Base-by-base conservation (phyloP, 805 yeast genomes). In the Metschnikowia anglica region DNA sequence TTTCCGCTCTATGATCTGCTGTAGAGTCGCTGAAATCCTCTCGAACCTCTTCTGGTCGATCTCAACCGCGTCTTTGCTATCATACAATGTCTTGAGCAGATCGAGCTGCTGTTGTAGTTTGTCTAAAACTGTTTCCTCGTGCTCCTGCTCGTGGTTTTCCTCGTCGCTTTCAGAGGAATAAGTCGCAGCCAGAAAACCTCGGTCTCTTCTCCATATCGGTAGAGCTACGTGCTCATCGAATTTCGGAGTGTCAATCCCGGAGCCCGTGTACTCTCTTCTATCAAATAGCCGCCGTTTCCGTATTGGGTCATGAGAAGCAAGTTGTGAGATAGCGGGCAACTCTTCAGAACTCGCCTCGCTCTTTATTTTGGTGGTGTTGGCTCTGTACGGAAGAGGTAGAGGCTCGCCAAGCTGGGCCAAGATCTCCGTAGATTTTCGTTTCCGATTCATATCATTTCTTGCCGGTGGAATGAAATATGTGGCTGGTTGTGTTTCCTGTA, bases 381-480 rank as follows among this genome's bases (percentile, higher is more conserved):
- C 52, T 35, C 54, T 53, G 49, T 65, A 65, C 11, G 68, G 66
- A 25, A 65, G 56, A 19, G 71, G 71, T 27, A 65, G 59, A 1
- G 70, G 70, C 37, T 63, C 68, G 10, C 70, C 70, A 20, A 65
- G 50, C 38, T 55, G 59, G 32, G 46, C 52, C 32, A 46, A 17
- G 23, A 52, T 45, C 21, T 47, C 54, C 13, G 48, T 40, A 19
- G 48, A 45, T 31, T 43, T 44, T 28, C 47, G 33, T 39, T 42
- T 52, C 41, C 53, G 44, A 38, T 40, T 50, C 56, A 52, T 52
- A 40, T 19, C 56, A 52, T 52, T 21, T 27, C 42, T 17, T 26
- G 16, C 5, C 13, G 6, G 3, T 15, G 18, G 7, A 10, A 8
- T n/a, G n/a, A 27, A 21, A 27, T 24, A 20, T 13, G 36, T 15